Percentiles rank a stretch among this genome's conserved stretches.
These are phyloP conservation scores for Plasmodium malariae DNA, from an alignment of 169 alveolate genomes.

Conservation along the genomic window DNA sequence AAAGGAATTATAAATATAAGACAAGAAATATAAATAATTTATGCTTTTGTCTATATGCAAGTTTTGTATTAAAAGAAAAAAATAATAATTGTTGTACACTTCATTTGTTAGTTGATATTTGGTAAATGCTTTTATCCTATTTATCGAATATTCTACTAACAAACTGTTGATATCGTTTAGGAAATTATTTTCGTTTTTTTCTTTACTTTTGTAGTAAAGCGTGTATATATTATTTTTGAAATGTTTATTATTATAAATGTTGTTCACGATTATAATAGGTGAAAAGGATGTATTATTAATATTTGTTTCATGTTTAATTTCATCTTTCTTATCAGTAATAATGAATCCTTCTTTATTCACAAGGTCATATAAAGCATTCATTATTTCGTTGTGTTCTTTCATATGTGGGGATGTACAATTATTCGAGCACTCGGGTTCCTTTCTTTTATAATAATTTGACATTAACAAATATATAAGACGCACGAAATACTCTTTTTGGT, in stretches of 20 bases:
- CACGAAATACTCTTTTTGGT: conserved; percentile 3
- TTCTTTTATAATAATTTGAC: conserved; percentile 3
- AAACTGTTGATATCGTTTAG: conserved; percentile 32
- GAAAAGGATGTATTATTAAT: neutral
- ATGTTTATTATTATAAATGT: conserved; percentile 27
- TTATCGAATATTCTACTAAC: conserved; percentile 39
- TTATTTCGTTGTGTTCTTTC: too few relatives aligned
- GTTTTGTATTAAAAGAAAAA: conserved; percentile 57
- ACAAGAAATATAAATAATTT: conserved; percentile 34
- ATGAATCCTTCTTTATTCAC: too few relatives aligned
- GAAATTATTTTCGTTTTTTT: conserved; percentile 31
- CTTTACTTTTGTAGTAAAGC: conserved; percentile 43
- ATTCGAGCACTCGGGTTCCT: too few relatives aligned
- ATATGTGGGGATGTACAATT: too few relatives aligned
- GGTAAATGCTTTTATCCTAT: conserved; percentile 20
- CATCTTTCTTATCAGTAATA: neutral
- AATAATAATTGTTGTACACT: conserved; percentile 38
- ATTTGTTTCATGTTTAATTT: neutral
- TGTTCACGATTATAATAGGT: conserved; percentile 23
- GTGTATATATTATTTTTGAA: conserved; percentile 50
- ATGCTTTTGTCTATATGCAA: conserved; percentile 49
- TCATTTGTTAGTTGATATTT: conserved; percentile 23
- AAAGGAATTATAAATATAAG: conserved; percentile 60
- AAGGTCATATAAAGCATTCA: too few relatives aligned
- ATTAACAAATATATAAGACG: conserved; percentile 5